Evolutionary conservation across 345 rosid species (phyloP), one percentile per base, ranked within the genome.

Genomic region (Citropsis articulata): DNA sequence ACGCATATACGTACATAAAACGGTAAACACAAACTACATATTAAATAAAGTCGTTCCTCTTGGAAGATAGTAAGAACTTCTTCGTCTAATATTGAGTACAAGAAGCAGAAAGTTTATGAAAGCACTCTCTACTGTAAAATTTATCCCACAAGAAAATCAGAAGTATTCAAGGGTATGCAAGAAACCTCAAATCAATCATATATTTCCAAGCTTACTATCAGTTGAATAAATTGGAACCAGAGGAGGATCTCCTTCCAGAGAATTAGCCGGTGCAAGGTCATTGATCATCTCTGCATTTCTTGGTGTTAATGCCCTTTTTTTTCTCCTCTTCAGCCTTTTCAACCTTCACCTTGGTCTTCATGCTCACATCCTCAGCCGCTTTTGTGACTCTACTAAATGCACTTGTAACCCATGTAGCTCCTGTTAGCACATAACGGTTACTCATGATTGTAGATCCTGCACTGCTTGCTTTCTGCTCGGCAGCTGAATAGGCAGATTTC

Each of bases 341-440:
- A 14, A 84, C 85, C 72, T 86, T 89, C 75, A 81, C 89, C 74
- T 77, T 81, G 0, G 90, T 84, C 87, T 83, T 84, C 22, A 9
- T 36, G 25, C 80, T 77, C 30, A 86, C 86, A 69, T 84, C 90
- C 72, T 70, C 86, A 31, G 88, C 88, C 5, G 85, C 82, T 84
- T 79, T 87, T 6, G 84, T 71, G 10, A 86, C 90, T 6, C 63
- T 77, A 62, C n/a, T 79, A 62, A 83, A 64, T 0, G 89, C 90
- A 30, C 75, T 84, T n/a, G 86, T 81, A 61, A 83, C 82, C 89
- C 92, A 87, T 0, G 81, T 71, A 19, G 87, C 87, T 55, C 88
- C 88, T 0, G 87, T 76, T 2, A 81, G 85, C 50, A 89, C 48
- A 5, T 86, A 84, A 24, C 42, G 84, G 55, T 86, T 87, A 65